Evolutionary conservation across 208 protist genomes (phyloP).

Genomic region (Strigomonas galati): DNA sequence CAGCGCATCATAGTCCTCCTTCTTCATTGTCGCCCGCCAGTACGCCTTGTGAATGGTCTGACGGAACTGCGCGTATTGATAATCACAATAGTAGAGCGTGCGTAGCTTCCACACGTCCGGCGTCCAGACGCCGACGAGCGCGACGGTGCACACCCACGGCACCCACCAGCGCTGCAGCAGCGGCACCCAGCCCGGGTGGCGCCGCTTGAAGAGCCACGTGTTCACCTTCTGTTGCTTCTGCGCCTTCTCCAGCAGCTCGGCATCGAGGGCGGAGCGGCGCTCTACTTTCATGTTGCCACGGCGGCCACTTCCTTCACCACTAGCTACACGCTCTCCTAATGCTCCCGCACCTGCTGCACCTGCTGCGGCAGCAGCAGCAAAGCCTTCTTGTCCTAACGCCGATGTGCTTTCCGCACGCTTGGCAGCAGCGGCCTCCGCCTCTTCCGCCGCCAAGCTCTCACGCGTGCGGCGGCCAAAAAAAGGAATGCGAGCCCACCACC

Average conservation of each 20-base stretch:
- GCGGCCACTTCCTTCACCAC: no score
- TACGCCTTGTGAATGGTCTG: constrained; percentile 70
- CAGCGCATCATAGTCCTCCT: constrained; percentile 52
- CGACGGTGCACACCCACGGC: constrained; percentile 56
- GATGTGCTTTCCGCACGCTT: background rate
- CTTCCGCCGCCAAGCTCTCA: constrained; percentile 32
- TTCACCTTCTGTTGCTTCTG: constrained; percentile 30
- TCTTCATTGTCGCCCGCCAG: constrained; percentile 66
- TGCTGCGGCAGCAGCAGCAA: constrained; percentile 2
- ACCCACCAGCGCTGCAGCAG: constrained; percentile 86
- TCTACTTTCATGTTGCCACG: constrained; percentile 38
- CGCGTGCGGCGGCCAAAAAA: constrained; percentile 50
- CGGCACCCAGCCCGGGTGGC: constrained; percentile 69
- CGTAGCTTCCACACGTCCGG: constrained; percentile 86
- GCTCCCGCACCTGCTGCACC: constrained; percentile 8
- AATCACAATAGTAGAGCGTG: constrained; percentile 60
- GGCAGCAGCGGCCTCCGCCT: constrained; percentile 8
- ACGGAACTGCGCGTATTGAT: constrained; percentile 64
- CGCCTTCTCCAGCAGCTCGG: constrained; percentile 10
- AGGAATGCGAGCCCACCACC: constrained; percentile 55
- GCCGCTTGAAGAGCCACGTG: constrained; percentile 74
- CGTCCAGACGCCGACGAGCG: constrained; percentile 52
- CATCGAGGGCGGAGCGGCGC: constrained; percentile 42
- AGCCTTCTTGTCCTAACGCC: background rate
- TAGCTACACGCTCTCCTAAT: no score